Percentiles rank a stretch among this genome's conserved stretches.
These are phyloP conservation scores for Fusarium pininemorale DNA, from an alignment of 2,329 filamentous ascomycete genomes.

Conservation along the genomic window DNA sequence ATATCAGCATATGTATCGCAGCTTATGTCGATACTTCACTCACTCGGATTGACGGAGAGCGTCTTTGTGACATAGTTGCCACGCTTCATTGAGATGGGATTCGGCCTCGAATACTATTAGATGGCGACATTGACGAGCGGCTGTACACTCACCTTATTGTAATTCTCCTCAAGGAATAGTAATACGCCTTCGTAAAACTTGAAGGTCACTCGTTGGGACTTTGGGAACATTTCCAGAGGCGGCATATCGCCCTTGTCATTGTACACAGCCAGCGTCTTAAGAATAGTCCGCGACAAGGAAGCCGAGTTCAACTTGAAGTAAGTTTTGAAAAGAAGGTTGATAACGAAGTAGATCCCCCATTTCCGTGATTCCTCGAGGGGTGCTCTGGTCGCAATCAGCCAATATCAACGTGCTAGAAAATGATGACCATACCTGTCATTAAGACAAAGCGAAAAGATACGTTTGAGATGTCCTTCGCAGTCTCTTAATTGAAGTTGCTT, in stretches of 20 bases:
- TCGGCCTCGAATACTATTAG: conserved; percentile 68
- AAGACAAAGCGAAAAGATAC: conserved; percentile 89
- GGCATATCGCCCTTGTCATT: conserved; percentile 80
- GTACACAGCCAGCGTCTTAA: conserved; percentile 83
- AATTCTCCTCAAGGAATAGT: conserved; percentile 95
- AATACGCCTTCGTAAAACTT: conserved; percentile 96
- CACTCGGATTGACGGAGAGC: conserved; percentile 83
- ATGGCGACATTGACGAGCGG: not conserved
- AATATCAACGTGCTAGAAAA: not conserved
- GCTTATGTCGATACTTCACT: conserved; percentile 38
- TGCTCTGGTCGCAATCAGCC: conserved; percentile 56
- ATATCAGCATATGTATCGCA: not conserved
- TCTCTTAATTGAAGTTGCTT: conserved; percentile 90
- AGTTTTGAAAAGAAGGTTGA: conserved; percentile 96
- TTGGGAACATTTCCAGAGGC: conserved; percentile 79
- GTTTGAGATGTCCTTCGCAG: conserved; percentile 88
- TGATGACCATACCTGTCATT: conserved; percentile 75
- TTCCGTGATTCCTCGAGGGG: conserved; percentile 90
- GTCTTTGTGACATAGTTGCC: conserved; percentile 79
- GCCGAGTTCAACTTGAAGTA: conserved; percentile 96
- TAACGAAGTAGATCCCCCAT: conserved; percentile 96
- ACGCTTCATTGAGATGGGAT: conserved; percentile 80
- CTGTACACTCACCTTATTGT: conserved; percentile 68
- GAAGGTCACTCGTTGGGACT: conserved; percentile 92
- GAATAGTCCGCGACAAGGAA: conserved; percentile 86